Conservation (phyloP, 305 asterid species). For the Plantago coronopus region DNA sequence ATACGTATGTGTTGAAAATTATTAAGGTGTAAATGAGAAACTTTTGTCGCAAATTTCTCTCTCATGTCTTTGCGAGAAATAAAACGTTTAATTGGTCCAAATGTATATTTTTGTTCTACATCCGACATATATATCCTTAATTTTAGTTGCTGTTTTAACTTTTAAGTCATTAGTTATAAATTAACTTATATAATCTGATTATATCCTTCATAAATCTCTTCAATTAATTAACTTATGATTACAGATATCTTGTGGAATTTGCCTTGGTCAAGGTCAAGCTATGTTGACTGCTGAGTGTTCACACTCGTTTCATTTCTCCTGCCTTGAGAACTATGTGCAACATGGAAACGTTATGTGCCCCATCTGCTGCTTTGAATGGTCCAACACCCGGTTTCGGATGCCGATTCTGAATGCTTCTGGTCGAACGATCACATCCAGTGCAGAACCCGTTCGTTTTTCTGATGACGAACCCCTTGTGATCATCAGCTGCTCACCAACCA, state of each 20-base stretch:
- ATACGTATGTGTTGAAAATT: no score
- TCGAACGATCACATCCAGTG: neutral
- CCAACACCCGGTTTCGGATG: conserved; percentile 9
- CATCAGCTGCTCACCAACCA: no score
- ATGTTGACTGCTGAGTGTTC: conserved; percentile 27
- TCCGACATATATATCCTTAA: no score
- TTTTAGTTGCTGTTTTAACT: no score
- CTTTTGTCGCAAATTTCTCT: no score
- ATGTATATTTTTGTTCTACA: no score
- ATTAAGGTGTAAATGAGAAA: no score
- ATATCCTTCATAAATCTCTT: no score
- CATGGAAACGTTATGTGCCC: conserved; percentile 28
- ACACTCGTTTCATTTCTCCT: conserved; percentile 33
- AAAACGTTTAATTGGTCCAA: no score
- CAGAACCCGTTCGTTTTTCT: neutral
- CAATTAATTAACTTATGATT: no score
- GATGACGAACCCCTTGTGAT: conserved; percentile 2
- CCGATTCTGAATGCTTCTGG: neutral
- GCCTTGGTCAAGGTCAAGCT: conserved; percentile 36
- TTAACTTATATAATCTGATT: neutral
- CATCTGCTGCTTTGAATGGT: conserved; percentile 30
- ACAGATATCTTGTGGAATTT: conserved; percentile 32
- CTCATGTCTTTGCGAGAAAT: no score
- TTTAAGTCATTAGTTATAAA: no score
- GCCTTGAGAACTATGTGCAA: conserved; percentile 16